These are phyloP conservation scores for Mycogone perniciosa DNA, from an alignment of 2,329 filamentous ascomycete genomes.

Conservation along the genomic window DNA sequence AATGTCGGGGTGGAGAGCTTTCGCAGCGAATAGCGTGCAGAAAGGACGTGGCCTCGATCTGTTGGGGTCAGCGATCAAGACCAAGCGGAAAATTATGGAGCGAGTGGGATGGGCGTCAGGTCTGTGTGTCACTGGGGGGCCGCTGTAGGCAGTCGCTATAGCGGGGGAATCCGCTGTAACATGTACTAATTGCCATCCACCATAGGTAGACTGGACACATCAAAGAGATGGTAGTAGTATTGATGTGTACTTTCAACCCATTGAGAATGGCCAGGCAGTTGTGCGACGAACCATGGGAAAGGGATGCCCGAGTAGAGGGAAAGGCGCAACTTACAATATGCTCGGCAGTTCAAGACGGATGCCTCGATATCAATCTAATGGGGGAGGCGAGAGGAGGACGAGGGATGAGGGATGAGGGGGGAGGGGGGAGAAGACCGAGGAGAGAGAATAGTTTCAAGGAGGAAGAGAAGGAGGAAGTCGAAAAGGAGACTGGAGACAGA, in stretches of 20 bases:
- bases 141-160: no score
- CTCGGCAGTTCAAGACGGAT: no score
- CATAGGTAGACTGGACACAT: no score
- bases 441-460: neutral
- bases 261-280: no score
- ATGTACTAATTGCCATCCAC: no score
- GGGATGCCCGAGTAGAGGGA: no score
- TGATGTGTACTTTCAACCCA: no score
- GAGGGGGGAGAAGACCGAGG: neutral
- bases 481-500: neutral
- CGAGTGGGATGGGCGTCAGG: neutral
- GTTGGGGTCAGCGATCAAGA: slow-evolving; percentile 8
- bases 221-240: no score
- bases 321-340: no score
- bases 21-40: slow-evolving; percentile 4
- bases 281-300: no score
- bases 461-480: neutral
- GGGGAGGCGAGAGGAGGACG: neutral
- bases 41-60: slow-evolving; percentile 7
- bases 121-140: neutral
- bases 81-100: neutral
- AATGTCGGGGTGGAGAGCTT: slow-evolving; percentile 1
- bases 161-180: no score
- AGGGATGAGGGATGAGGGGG: neutral
- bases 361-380: no score